Conservation (phyloP, 148 eudicot genomes). For the Chenopodium quinoa region DNA sequence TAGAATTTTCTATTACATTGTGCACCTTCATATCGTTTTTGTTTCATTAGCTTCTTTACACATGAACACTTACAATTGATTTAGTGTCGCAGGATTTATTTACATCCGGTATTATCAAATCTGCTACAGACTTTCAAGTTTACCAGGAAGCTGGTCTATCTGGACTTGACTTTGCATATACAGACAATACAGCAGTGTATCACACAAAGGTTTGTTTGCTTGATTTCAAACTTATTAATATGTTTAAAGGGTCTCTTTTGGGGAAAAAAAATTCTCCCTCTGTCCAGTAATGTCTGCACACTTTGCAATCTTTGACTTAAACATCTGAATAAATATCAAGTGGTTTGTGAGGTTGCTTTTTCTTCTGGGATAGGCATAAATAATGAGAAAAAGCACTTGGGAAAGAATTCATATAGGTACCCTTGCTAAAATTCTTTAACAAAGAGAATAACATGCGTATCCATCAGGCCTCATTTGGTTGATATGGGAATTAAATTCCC, state of each 20-base stretch:
- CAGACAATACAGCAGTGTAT: constrained; percentile 87
- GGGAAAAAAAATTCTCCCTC: not conserved
- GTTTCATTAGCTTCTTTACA: not conserved
- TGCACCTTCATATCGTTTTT: not conserved
- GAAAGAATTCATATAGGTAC: no score
- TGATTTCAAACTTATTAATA: not conserved
- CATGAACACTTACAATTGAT: not conserved
- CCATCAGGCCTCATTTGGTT: no score
- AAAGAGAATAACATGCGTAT: no score
- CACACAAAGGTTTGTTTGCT: constrained; percentile 75
- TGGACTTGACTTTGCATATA: constrained; percentile 88
- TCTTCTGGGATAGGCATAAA: no score
- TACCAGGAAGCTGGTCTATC: constrained; percentile 97
- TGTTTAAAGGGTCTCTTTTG: not conserved
- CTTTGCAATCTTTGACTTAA: not conserved
- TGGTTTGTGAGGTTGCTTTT: no score
- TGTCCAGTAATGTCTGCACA: not conserved
- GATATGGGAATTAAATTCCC: no score
- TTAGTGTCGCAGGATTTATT: constrained; percentile 81
- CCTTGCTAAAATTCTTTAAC: no score
- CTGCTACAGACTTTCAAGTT: constrained; percentile 95
- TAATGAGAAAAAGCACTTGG: no score
- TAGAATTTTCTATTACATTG: not conserved
- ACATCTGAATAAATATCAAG: no score
- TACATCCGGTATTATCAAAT: constrained; percentile 77